phyloP scores from a whole-genome alignment of 371 early-diverging fungal genomes.

The Rhizopus sp. region DNA sequence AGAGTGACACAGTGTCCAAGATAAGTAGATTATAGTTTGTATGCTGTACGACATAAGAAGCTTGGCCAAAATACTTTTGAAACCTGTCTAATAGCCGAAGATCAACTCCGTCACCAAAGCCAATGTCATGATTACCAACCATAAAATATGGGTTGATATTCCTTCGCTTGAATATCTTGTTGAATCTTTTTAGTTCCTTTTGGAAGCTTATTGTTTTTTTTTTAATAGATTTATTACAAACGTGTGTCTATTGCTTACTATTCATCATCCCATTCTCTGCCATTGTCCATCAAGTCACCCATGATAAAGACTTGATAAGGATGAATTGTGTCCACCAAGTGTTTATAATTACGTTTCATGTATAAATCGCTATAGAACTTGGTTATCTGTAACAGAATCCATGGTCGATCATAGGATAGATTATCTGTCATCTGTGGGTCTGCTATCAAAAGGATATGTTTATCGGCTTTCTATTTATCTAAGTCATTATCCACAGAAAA shows the following conservation, averaged over 20 bases:
- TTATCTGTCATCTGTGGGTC: slow-evolving; percentile 95
- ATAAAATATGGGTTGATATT: slow-evolving; percentile 40
- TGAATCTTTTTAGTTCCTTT: slow-evolving; percentile 31
- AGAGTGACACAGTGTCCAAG: slow-evolving; percentile 81
- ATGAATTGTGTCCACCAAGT: slow-evolving; percentile 39
- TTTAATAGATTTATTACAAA: background rate
- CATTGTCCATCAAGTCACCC: slow-evolving; percentile 93
- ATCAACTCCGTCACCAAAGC: slow-evolving; percentile 77
- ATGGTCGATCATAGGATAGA: slow-evolving; percentile 72
- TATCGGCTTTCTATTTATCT: background rate
- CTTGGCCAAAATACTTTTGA: slow-evolving; percentile 61
- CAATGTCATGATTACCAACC: slow-evolving; percentile 94
- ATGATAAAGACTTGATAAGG: slow-evolving; percentile 74
- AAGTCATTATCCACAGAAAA: background rate
- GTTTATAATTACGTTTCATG: slow-evolving; percentile 76
- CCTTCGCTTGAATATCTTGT: slow-evolving; percentile 24
- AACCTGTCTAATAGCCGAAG: slow-evolving; percentile 55
- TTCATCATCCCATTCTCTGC: slow-evolving; percentile 72
- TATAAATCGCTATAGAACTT: slow-evolving; percentile 85
- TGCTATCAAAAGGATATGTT: slow-evolving; percentile 58
- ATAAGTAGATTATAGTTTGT: slow-evolving; percentile 67
- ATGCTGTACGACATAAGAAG: slow-evolving; percentile 62
- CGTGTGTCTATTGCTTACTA: slow-evolving; percentile 27
- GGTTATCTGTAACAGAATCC: slow-evolving; percentile 51
- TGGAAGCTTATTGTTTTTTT: slow-evolving; percentile 5